These are phyloP conservation scores for Trichoderma afroharzianum DNA, from an alignment of 2,329 filamentous ascomycete species.

Conservation along the genomic window DNA sequence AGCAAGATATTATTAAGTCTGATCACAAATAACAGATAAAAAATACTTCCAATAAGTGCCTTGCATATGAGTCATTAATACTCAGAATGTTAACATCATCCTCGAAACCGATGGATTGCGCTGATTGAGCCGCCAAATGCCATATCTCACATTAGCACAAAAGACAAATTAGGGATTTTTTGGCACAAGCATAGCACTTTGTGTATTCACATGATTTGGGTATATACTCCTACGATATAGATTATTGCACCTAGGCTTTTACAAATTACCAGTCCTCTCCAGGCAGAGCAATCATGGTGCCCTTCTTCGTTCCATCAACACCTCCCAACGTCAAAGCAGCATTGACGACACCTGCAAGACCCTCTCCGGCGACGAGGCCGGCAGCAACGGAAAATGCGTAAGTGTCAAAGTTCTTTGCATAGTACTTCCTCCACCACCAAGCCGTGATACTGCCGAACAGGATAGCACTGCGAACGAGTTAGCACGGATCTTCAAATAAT, in stretches of 20 bases:
- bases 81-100: neutral
- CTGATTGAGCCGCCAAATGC: neutral
- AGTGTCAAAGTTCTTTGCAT: conserved; percentile 47
- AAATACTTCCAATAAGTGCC: neutral
- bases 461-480: conserved; percentile 39
- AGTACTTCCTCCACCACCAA: conserved; percentile 53
- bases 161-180: neutral
- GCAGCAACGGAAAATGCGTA: conserved; percentile 59
- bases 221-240: neutral
- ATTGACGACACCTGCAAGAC: conserved; percentile 59
- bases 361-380: conserved; percentile 60
- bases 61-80: neutral
- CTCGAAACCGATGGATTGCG: neutral
- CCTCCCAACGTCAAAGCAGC: conserved; percentile 42
- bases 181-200: neutral
- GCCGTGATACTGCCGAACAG: conserved; percentile 52
- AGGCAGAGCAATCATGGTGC: conserved; percentile 21
- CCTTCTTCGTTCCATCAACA: conserved; percentile 27
- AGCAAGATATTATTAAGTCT: neutral
- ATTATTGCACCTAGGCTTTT: neutral
- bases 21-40: neutral
- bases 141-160: neutral
- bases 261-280: conserved; percentile 18
- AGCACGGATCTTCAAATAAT: neutral
- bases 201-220: neutral